These are phyloP conservation scores for Candida dubliniensis DNA, from an alignment of 1,139 yeast species.

Conservation along the genomic window DNA sequence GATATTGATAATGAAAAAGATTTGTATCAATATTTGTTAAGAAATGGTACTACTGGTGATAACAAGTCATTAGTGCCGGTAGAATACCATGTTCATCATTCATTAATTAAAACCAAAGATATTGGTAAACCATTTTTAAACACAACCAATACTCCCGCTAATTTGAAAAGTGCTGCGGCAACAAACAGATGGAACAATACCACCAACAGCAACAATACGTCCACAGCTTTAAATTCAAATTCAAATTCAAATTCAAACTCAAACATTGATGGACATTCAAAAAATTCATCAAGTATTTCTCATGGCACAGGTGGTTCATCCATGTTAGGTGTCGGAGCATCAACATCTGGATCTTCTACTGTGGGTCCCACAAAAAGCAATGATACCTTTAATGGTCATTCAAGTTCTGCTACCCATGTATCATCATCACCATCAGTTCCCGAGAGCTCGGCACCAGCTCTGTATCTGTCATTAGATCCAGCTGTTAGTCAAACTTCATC, in stretches of 20 bases:
- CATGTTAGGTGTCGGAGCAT: background rate
- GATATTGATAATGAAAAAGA: slow-evolving; percentile 82
- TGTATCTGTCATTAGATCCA: slow-evolving; percentile 41
- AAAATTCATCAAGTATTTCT: slow-evolving; percentile 1
- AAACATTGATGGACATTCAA: background rate
- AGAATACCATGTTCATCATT: slow-evolving; percentile 76
- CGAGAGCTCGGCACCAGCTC: background rate
- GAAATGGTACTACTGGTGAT: slow-evolving; percentile 39
- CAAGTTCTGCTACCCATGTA: background rate
- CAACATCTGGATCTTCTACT: slow-evolving; percentile 1
- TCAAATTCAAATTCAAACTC: slow-evolving; percentile 1
- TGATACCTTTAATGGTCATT: background rate
- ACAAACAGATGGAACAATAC: slow-evolving; percentile 12
- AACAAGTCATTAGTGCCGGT: slow-evolving; percentile 54
- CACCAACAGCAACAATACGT: slow-evolving; percentile 1
- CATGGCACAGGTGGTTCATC: background rate
- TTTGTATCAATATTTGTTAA: slow-evolving; percentile 65
- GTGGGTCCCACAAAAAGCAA: slow-evolving; percentile 1
- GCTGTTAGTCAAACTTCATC: slow-evolving; percentile 24
- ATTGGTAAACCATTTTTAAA: slow-evolving; percentile 41
- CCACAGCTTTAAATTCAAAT: background rate
- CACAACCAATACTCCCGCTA: slow-evolving; percentile 18
- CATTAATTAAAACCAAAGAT: slow-evolving; percentile 44
- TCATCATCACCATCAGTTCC: slow-evolving; percentile 2
- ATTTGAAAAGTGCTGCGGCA: slow-evolving; percentile 17